Conservation (phyloP, 2,329 filamentous ascomycete species). For the Fusarium phyllophilum region DNA sequence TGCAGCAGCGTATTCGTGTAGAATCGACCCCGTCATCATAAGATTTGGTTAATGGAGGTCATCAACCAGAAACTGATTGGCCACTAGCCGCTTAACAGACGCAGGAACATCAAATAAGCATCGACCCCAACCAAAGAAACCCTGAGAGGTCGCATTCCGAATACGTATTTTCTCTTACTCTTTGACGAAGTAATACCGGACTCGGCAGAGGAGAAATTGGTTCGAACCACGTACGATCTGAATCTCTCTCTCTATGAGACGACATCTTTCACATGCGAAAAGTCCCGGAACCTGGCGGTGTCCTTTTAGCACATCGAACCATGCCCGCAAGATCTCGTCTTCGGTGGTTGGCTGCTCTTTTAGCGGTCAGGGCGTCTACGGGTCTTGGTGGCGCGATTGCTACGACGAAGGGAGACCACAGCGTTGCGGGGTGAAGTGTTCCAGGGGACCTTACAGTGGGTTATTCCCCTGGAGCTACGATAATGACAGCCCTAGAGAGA, state of each 20-base stretch:
- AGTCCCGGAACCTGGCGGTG: slow-evolving; percentile 35
- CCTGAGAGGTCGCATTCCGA: slow-evolving; percentile 3
- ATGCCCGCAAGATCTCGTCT: slow-evolving; percentile 11
- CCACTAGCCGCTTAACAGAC: neutral
- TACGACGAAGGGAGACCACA: neutral
- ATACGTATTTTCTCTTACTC: slow-evolving; percentile 9
- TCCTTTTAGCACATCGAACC: slow-evolving; percentile 35
- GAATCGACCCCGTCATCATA: slow-evolving; percentile 14
- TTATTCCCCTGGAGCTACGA: slow-evolving; percentile 9
- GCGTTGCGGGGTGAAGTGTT: slow-evolving; percentile 31
- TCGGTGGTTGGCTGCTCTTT: slow-evolving; percentile 26
- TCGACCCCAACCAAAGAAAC: neutral
- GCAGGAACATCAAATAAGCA: slow-evolving; percentile 18
- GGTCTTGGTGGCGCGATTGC: slow-evolving; percentile 34
- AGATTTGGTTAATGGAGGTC: slow-evolving; percentile 17
- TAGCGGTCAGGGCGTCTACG: slow-evolving; percentile 34
- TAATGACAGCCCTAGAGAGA: slow-evolving; percentile 11
- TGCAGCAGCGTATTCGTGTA: slow-evolving; percentile 36
- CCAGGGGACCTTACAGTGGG: slow-evolving; percentile 29
- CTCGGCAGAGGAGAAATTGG: slow-evolving; percentile 25
- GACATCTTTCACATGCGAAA: slow-evolving; percentile 32
- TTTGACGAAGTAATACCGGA: slow-evolving; percentile 34
- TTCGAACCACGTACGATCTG: slow-evolving; percentile 31
- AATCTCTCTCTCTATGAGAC: neutral
- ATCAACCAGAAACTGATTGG: slow-evolving; percentile 30